Percentiles rank a stretch among this genome's conserved stretches.
These are phyloP conservation scores for Diplodia seriata DNA, from an alignment of 2,329 filamentous ascomycete genomes.

Conservation along the genomic window DNA sequence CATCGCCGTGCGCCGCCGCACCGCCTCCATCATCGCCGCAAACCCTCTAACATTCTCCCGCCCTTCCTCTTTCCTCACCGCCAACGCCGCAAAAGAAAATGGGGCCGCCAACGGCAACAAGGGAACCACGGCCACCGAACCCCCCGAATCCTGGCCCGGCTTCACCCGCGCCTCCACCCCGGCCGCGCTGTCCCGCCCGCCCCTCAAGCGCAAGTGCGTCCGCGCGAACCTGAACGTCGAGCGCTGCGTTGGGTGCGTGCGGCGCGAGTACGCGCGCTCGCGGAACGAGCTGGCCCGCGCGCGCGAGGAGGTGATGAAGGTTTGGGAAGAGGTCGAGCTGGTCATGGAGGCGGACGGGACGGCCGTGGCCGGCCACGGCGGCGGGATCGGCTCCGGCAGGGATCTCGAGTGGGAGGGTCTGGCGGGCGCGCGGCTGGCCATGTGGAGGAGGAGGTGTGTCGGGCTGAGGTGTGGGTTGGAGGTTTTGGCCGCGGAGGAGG, in stretches of 20 bases:
- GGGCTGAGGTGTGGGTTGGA: not conserved
- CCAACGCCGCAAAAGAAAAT: not conserved
- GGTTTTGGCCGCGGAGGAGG: not conserved
- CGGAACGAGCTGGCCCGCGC: not conserved
- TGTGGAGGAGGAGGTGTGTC: not conserved
- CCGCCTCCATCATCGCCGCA: not conserved
- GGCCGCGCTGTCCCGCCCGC: not conserved
- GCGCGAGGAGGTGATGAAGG: not conserved
- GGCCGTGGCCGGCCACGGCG: no score
- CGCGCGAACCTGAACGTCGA: not conserved
- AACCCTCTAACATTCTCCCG: not conserved
- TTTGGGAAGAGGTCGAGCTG: not conserved
- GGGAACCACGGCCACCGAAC: no score
- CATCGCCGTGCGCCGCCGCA: slow-evolving; percentile 5
- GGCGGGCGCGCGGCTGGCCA: no score
- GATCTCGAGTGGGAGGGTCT: not conserved
- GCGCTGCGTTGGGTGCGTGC: not conserved
- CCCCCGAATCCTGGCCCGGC: not conserved
- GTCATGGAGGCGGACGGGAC: no score
- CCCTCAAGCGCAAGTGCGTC: not conserved
- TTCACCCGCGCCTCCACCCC: not conserved
- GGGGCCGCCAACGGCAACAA: no score
- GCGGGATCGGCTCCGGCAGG: not conserved
- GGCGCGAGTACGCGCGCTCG: no score
- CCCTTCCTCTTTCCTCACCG: not conserved